Base-by-base conservation (phyloP, 192 early-diverging fungal species). In the Gaertneriomyces sp. region DNA sequence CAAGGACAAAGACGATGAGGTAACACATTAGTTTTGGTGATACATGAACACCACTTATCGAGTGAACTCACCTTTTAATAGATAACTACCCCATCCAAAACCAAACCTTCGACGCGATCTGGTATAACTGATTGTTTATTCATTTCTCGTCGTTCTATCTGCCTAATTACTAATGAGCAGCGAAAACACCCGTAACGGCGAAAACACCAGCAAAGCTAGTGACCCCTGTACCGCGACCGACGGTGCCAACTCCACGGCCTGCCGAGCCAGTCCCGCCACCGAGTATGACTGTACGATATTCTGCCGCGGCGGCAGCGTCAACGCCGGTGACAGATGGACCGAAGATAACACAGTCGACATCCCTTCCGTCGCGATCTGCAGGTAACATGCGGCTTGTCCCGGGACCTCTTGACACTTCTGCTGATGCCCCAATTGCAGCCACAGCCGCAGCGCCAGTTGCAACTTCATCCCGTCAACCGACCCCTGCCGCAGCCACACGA, bases 291-390 rank as follows among this genome's bases (percentile, higher is more conserved):
- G 72, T 62, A 56, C 42, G 76, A 39, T 76, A 76, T 56, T 45
- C 76, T 7, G 69, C 77, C 14, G 75, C 71, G 9, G 79, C 66
- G 9, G 68, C 68, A 25, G 72, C 58, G n/a, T 71, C 76, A 2
- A 69, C 68, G 42, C 42, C 68, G n/a, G n/a, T 33, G 1, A 33
- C 25, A 33, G 25, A 33, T 33, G 25, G 25, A 2, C 25, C 25
- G 25, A 33, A 33, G 25, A 33, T 33, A 33, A 2, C 25, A 33
- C 25, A 33, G 25, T 2, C 25, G 25, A 33, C 25, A 33, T 33
- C 25, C 25, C 25, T 33, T 33, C 25, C 25, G 25, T 33, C 56
- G n/a, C 56, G 42, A 42, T n/a, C 56, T 39, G 19, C 56, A 8
- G 56, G 56, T 42, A 58, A 6, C 42, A 42, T 58, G 17, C 56